A percentile compares a stretch with the other conserved stretches of the same genome.
Conservation (phyloP, 495 filamentous ascomycete genomes). For the Penicillium roqueforti region DNA sequence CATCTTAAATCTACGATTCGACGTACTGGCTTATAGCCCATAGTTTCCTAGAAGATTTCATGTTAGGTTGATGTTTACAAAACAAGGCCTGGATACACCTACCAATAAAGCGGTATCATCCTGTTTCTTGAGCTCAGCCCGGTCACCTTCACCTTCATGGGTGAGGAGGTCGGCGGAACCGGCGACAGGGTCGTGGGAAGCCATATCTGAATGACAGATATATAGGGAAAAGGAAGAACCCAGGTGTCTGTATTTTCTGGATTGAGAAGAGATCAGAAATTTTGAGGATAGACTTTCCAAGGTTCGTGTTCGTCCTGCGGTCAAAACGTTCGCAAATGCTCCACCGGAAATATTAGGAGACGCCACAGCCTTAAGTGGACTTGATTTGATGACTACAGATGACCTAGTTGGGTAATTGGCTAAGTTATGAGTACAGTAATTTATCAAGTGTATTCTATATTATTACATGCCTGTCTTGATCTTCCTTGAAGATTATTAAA, state of each 20-base stretch:
- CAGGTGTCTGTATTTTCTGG: background rate
- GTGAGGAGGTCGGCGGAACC: conserved; percentile 25
- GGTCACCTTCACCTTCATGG: conserved; percentile 26
- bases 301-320: background rate
- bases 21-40: conserved; percentile 50
- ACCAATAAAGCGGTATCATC: conserved; percentile 46
- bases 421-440: too few species aligned
- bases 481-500: background rate
- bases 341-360: background rate
- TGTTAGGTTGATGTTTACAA: background rate
- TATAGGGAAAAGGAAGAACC: background rate
- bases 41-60: conserved; percentile 31
- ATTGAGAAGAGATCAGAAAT: background rate
- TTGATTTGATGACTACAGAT: background rate
- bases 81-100: background rate
- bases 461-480: too few species aligned
- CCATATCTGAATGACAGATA: background rate
- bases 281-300: conserved; percentile 8
- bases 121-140: conserved; percentile 28
- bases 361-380: background rate
- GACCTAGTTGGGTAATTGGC: too few species aligned
- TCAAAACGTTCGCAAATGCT: background rate
- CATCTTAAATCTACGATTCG: background rate
- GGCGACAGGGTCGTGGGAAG: conserved; percentile 18
- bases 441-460: too few species aligned